Percentiles rank a stretch among this genome's conserved stretches.
These are phyloP conservation scores for Boletellus sp. DNA, from an alignment of 768 basidiomycete genomes.

Conservation along the genomic window DNA sequence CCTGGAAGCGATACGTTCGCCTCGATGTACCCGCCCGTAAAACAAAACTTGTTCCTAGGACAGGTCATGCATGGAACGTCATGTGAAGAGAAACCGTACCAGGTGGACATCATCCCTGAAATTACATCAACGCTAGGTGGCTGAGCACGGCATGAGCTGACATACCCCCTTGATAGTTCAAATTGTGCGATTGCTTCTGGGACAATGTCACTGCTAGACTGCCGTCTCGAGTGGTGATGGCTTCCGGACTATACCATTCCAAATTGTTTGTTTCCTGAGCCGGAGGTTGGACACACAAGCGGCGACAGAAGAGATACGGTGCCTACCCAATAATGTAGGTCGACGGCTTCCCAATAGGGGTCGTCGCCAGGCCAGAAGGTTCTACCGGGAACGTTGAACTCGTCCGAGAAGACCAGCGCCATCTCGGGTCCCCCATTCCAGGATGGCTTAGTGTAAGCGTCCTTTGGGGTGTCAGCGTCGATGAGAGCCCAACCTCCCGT, in stretches of 20 bases:
- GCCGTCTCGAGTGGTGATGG: slow-evolving; percentile 49
- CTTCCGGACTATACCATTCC: slow-evolving; percentile 57
- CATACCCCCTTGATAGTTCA: slow-evolving; percentile 44
- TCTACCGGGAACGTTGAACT: slow-evolving; percentile 73
- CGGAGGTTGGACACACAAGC: slow-evolving; percentile 26
- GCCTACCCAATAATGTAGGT: slow-evolving; percentile 42
- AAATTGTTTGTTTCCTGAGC: slow-evolving; percentile 42
- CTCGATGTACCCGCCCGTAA: slow-evolving; percentile 79
- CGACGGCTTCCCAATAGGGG: slow-evolving; percentile 72
- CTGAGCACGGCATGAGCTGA: slow-evolving; percentile 10
- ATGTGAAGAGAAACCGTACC: slow-evolving; percentile 18
- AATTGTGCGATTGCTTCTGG: slow-evolving; percentile 41
- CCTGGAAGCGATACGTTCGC: slow-evolving; percentile 62
- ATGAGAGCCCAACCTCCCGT: slow-evolving; percentile 53
- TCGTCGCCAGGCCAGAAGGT: slow-evolving; percentile 82
- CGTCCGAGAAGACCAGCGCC: slow-evolving; percentile 72
- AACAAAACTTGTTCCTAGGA: slow-evolving; percentile 85
- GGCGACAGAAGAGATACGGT: slow-evolving; percentile 19
- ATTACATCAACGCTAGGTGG: slow-evolving; percentile 31
- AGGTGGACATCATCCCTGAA: slow-evolving; percentile 48
- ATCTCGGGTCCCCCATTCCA: slow-evolving; percentile 55
- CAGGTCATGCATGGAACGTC: slow-evolving; percentile 5
- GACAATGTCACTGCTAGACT: slow-evolving; percentile 49
- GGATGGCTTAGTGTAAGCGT: slow-evolving; percentile 51
- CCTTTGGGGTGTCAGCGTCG: slow-evolving; percentile 56